Percentiles rank a stretch among this genome's conserved stretches.
These are phyloP conservation scores for Solanum neorickii DNA, from an alignment of 257 asterid genomes.

Conservation along the genomic window DNA sequence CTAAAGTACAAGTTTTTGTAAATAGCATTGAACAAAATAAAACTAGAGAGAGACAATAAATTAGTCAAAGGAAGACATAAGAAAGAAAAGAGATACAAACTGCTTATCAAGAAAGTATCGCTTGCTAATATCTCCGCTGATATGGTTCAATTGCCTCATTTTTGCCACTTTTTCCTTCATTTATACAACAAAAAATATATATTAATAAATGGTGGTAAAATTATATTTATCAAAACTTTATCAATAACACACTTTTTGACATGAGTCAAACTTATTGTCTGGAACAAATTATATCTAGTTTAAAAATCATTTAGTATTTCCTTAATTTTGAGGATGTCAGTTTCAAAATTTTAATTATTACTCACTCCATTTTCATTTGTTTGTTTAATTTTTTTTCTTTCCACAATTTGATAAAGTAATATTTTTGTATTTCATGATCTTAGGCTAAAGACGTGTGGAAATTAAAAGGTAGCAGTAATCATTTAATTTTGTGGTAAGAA, in stretches of 20 bases:
- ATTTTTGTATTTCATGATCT: not conserved
- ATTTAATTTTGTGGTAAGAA: not conserved
- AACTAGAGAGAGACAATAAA: not conserved
- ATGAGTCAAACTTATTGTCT: not conserved
- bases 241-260: not conserved
- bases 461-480: not conserved
- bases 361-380: not conserved
- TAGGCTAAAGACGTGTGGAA: too few species aligned
- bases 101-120: conserved; percentile 36
- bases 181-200: not conserved
- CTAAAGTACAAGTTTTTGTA: not conserved
- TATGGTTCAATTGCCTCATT: conserved; percentile 26
- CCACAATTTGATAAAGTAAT: too few species aligned
- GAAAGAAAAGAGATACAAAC: conserved; percentile 13
- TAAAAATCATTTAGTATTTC: not conserved
- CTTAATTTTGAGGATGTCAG: not conserved
- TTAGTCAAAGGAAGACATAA: not conserved
- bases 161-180: conserved; percentile 46
- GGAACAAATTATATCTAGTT: not conserved
- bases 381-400: too few species aligned
- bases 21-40: not conserved
- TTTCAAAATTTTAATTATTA: too few species aligned
- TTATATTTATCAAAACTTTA: not conserved
- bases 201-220: not conserved
- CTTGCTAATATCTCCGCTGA: conserved; percentile 32